phyloP scores from a whole-genome alignment of 768 basidiomycete species.

The Phlebiopsis flavidoalba region DNA sequence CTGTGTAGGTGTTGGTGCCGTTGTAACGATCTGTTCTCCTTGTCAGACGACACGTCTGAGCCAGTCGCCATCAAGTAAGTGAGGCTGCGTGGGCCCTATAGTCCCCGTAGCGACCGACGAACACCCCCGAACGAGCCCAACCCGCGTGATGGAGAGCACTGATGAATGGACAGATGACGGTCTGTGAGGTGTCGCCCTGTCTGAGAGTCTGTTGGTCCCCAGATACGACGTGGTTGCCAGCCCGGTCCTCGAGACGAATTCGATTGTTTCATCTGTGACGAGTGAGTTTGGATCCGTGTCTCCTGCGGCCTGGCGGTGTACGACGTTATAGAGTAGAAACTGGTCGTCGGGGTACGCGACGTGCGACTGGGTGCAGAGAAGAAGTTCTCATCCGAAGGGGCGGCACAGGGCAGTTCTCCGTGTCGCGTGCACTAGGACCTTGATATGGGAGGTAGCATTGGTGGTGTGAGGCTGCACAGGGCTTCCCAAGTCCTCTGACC shows the following conservation, averaged over 20 bases:
- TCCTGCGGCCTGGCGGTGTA: constrained; percentile 25
- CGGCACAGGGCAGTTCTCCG: constrained; percentile 21
- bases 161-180: constrained; percentile 37
- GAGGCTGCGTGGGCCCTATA: constrained; percentile 36
- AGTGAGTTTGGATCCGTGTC: constrained; percentile 26
- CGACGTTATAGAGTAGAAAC: constrained; percentile 30
- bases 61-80: constrained; percentile 34
- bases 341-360: constrained; percentile 27
- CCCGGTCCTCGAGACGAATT: constrained; percentile 34
- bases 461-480: constrained; percentile 42
- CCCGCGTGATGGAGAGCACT: constrained; percentile 36
- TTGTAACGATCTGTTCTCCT: constrained; percentile 46
- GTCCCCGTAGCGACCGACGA: constrained; percentile 42
- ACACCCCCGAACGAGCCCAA: constrained; percentile 59
- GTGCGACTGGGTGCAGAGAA: constrained; percentile 34
- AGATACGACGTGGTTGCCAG: constrained; percentile 50
- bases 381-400: constrained; percentile 42
- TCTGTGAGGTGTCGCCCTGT: constrained; percentile 42
- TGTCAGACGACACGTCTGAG: constrained; percentile 48
- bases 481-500: constrained; percentile 42
- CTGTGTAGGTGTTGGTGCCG: constrained; percentile 21
- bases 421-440: constrained; percentile 21
- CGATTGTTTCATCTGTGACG: constrained; percentile 35
- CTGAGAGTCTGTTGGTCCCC: constrained; percentile 44
- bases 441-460: constrained; percentile 38